Evolutionary conservation across 306 rosid species (phyloP), one percentile per base, ranked within the genome.

Genomic region (Inga laurina): DNA sequence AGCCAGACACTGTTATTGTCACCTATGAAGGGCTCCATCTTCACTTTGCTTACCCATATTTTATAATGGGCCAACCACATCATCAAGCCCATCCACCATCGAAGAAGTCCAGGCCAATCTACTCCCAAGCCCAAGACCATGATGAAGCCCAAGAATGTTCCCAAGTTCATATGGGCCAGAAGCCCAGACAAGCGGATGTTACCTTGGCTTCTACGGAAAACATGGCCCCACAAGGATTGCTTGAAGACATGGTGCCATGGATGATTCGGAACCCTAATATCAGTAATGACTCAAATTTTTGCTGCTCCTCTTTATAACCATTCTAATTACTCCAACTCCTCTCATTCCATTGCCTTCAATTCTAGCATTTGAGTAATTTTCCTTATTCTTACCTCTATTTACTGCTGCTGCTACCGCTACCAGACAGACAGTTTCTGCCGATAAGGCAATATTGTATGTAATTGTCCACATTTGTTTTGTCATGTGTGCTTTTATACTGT

Each of bases 21-120:
- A 93, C 96, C 21, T 95, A 95, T 75, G 98, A 95, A 85, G 99
- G 98, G 8, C 98, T 95, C 35, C 99, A 95, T 85, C 64, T 95
- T 0, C 98, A 95, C 88, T 95, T 90, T 82, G 88, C 99, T 11
- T 92, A 90, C 79, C 98, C 98, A 57, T 89, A 86, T 57, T 86
- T 92, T 12, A 8, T 89, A 54, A 79, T 84, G 54, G 87, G 87
- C 80, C 90, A 84, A 78, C 24, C 81, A 74, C 83, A 77, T 8
- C 84, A 79, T 8, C 86, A 80, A 21, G 37, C 74, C 21, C 79
- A 83, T 54, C 90, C 89, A 71, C 80, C 89, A 51, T 75, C 30
- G 16, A 94, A 93, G 81, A 94, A 86, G 91, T 51, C 90, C 44
- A 94, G 86, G 87, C 89, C 77, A 27, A 77, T 79, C 30, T 21